Base-by-base conservation (phyloP, 352 stramenopile species). In the Phytophthora tentaculata region DNA sequence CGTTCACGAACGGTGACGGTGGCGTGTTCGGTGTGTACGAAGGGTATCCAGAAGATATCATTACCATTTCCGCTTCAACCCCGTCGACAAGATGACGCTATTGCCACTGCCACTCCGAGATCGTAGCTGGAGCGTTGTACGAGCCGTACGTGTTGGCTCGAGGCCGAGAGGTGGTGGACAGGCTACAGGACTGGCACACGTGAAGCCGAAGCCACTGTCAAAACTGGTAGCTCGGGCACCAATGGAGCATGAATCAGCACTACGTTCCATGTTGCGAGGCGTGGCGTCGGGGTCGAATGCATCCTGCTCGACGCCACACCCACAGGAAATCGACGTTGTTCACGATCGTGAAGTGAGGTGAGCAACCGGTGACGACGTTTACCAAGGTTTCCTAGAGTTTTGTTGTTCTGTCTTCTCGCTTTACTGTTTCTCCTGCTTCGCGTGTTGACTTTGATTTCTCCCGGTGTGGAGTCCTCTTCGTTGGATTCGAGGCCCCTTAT, bases 101-200 rank as follows among this genome's bases (percentile, higher is more conserved):
- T 60, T 63, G 0, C 1, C 66, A 19, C 53, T 28, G 5, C 66
- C 48, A 49, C 66, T 51, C 7, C 67, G 48, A 8, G 67, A 52
- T 13, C 37, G 61, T 56, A 74, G 32, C 13, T 74, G 32, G 13
- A 74, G 61, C 17, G 17, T 61, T 5, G 61, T 74, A 23, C 55
- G 28, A 28, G 51, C 16, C 5, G 35, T 19, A 1, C 67, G 67
- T 22, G 54, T 52, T 44, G 55, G 61, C 22, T 20, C 60, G 6
- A 73, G 54, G 24, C 66, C 66, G 10, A 65, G 39, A 22, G 66
- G 66, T 35, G 41, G 66, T n/a, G 66, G 66, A 47, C 60, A 73
- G 7, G 66, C 37, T 22, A 73, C 60, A 3, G 60, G 67, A 3
- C 66, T 65, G 10, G 45, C 48, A 49, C 47, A 64, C 2, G 60